Percentiles rank a stretch among this genome's conserved stretches.
Conservation (phyloP, 2,329 filamentous ascomycete genomes). For the Gyromitra esculenta region DNA sequence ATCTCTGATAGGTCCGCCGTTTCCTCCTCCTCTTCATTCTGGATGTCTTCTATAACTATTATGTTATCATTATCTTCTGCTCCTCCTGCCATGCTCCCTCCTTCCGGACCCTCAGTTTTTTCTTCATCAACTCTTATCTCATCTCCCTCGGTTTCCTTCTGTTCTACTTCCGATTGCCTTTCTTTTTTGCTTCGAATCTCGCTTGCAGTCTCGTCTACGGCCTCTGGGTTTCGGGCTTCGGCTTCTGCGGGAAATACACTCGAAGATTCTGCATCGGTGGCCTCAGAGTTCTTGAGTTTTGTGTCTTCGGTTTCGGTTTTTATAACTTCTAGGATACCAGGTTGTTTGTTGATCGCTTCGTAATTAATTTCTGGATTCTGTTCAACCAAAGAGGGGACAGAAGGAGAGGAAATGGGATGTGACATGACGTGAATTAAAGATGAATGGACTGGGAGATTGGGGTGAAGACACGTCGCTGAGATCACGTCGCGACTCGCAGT, state of each 20-base stretch:
- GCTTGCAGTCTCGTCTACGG: neutral
- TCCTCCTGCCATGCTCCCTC: neutral
- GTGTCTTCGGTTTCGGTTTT: neutral
- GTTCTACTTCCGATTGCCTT: neutral
- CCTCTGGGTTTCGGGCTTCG: neutral
- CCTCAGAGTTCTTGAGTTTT: neutral
- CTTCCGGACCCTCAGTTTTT: neutral
- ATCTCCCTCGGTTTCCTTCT: neutral
- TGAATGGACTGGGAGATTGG: neutral
- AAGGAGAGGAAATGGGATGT: neutral
- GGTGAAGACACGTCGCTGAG: neutral
- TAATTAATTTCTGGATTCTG: neutral
- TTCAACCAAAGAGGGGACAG: neutral
- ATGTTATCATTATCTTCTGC: neutral
- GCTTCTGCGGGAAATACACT: neutral
- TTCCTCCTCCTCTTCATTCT: constrained; percentile 1
- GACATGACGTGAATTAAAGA: neutral
- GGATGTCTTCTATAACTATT: neutral
- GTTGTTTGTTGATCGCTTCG: neutral
- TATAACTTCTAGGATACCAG: neutral
- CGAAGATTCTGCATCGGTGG: neutral
- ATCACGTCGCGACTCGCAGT: neutral
- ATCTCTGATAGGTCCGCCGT: constrained; percentile 26
- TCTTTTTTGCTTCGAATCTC: neutral
- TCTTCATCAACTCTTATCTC: neutral